Evolutionary conservation across 345 rosid genomes (phyloP).

Genomic region (Citrus mangshanensis): DNA sequence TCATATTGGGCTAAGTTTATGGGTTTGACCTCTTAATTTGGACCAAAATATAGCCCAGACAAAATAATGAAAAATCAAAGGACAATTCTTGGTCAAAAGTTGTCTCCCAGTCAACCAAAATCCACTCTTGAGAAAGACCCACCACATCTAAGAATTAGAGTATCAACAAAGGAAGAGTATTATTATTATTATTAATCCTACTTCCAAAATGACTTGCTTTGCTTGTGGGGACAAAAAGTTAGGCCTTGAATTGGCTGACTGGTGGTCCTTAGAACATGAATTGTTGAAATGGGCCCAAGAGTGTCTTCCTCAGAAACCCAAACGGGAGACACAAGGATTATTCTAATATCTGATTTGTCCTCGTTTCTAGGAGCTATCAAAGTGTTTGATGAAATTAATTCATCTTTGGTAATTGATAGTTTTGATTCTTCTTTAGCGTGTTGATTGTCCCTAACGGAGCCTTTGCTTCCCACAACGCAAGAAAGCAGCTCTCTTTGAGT

Average conservation of each 20-base stretch:
- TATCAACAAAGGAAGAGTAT: slow-evolving; percentile 13
- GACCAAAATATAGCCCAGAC: neutral
- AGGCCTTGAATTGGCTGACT: slow-evolving; percentile 10
- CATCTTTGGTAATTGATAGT: neutral
- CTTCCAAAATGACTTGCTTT: neutral
- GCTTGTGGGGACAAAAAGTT: slow-evolving; percentile 19
- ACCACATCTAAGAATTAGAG: slow-evolving; percentile 19
- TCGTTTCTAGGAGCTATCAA: slow-evolving; percentile 26
- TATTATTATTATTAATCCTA: no score
- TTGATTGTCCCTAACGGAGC: slow-evolving; percentile 21
- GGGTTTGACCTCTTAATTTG: neutral
- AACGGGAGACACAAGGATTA: slow-evolving; percentile 38
- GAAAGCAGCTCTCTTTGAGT: slow-evolving; percentile 3
- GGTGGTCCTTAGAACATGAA: slow-evolving; percentile 35
- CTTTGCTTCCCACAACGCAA: slow-evolving; percentile 27
- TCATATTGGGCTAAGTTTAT: neutral
- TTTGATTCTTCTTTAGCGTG: neutral
- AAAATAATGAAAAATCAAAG: neutral
- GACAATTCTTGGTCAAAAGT: slow-evolving; percentile 14
- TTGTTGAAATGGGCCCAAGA: slow-evolving; percentile 30
- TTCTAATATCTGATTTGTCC: slow-evolving; percentile 29
- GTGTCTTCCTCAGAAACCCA: slow-evolving; percentile 23
- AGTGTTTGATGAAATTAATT: neutral
- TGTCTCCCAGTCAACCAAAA: slow-evolving; percentile 7
- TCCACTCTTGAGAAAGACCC: neutral